Percentiles rank a stretch among this genome's conserved stretches.
Conservation (phyloP, 768 basidiomycete genomes). For the Rubroboletus pulcherrimus region DNA sequence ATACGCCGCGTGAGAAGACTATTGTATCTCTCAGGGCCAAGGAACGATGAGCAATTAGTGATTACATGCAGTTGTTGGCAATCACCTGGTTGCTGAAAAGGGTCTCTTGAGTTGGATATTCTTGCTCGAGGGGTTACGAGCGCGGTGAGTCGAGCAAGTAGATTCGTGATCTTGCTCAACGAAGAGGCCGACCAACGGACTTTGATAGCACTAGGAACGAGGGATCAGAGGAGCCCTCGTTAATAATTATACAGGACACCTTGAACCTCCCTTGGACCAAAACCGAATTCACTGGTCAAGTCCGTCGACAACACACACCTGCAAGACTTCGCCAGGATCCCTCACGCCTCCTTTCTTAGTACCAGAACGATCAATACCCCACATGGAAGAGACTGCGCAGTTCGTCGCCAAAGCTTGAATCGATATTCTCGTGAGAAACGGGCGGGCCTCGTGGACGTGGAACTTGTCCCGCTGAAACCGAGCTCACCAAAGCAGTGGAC, state of each 20-base stretch:
- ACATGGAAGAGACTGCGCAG: neutral
- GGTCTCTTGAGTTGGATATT: too few species aligned
- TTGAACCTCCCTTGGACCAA: neutral
- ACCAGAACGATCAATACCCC: neutral
- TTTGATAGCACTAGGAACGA: too few species aligned
- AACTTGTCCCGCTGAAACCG: slow-evolving; percentile 13
- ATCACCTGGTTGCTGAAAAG: too few species aligned
- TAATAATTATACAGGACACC: neutral
- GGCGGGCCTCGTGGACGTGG: slow-evolving; percentile 17
- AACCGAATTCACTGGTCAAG: neutral
- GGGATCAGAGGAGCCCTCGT: too few species aligned
- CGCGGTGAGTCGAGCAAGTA: too few species aligned
- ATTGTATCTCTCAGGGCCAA: neutral
- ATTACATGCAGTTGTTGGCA: neutral
- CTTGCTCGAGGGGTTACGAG: too few species aligned
- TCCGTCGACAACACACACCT: neutral
- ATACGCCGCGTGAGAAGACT: neutral
- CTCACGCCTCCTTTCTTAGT: neutral
- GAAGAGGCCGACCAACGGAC: too few species aligned
- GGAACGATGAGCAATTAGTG: neutral
- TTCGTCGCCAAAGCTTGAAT: neutral
- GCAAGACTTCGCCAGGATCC: neutral
- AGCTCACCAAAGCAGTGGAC: slow-evolving; percentile 14
- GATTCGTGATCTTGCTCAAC: too few species aligned
- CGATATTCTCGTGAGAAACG: slow-evolving; percentile 11